phyloP scores from a whole-genome alignment of 2,329 filamentous ascomycete genomes.

The Elsinoe necatrix region DNA sequence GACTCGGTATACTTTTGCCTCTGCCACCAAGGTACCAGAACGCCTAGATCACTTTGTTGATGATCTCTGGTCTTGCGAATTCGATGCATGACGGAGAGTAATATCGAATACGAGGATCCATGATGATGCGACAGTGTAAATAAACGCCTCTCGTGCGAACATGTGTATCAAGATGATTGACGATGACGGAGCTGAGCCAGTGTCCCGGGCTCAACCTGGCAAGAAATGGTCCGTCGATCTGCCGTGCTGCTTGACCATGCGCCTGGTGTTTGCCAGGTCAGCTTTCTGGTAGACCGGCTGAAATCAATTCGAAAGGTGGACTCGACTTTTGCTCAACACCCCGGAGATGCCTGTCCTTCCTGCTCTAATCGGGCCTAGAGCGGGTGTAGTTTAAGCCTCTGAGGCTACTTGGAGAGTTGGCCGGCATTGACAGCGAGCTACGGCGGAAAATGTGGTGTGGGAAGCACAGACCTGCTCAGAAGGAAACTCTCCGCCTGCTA shows the following conservation, averaged over 20 bases:
- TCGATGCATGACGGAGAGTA: not conserved
- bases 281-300: not conserved
- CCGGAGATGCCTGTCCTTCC: not conserved
- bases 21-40: not conserved
- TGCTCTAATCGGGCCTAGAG: not conserved
- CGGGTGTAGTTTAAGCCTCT: not conserved
- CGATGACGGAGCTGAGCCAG: conserved; percentile 10
- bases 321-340: not conserved
- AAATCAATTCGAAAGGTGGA: not conserved
- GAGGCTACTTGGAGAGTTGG: conserved; percentile 2
- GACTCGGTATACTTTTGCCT: not conserved
- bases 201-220: conserved; percentile 2
- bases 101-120: conserved; percentile 4
- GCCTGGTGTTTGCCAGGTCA: not conserved
- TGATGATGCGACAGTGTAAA: conserved; percentile 1
- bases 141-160: not conserved
- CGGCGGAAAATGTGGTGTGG: not conserved
- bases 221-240: conserved; percentile 12
- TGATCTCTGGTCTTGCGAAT: not conserved
- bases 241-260: conserved; percentile 8
- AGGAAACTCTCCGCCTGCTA: conserved; percentile 1
- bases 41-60: not conserved
- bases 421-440: conserved; percentile 5
- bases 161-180: conserved; percentile 8
- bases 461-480: conserved; percentile 1